Percentiles rank a stretch among this genome's conserved stretches.
Conservation (phyloP, 2,329 filamentous ascomycete genomes). For the Drechslerella dactyloides region DNA sequence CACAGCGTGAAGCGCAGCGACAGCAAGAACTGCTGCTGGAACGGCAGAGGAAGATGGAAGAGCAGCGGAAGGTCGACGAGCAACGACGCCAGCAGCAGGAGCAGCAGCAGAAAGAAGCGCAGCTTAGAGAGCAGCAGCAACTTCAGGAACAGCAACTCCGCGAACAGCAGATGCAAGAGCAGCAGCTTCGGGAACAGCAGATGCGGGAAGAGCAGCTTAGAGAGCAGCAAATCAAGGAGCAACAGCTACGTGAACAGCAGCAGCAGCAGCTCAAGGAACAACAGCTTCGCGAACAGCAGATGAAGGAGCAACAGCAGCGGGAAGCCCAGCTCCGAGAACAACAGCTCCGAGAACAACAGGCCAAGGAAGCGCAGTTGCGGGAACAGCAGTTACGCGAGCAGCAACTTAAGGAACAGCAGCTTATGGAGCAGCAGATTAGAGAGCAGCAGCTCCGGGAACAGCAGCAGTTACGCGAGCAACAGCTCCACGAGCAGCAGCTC, state of each 20-base stretch:
- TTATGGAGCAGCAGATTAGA: constrained; percentile 1
- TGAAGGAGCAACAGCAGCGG: constrained; percentile 1
- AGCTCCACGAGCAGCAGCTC: constrained; percentile 30
- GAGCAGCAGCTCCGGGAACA: background rate
- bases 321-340: constrained; percentile 3
- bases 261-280: constrained; percentile 23
- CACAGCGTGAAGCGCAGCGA: constrained; percentile 35
- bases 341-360: constrained; percentile 8
- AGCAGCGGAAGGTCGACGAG: constrained; percentile 37
- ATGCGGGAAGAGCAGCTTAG: constrained; percentile 22
- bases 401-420: constrained; percentile 11
- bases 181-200: constrained; percentile 24
- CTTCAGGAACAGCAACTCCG: constrained; percentile 11
- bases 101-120: constrained; percentile 12
- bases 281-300: constrained; percentile 4
- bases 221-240: constrained; percentile 33
- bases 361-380: background rate
- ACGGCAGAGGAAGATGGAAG: constrained; percentile 48
- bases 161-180: constrained; percentile 24
- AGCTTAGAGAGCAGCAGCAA: constrained; percentile 31
- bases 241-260: constrained; percentile 39
- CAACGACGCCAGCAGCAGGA: constrained; percentile 31
- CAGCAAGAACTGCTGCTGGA: constrained; percentile 44
- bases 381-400: constrained; percentile 12
- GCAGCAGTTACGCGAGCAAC: constrained; percentile 24